Evolutionary conservation across 1,284 basidiomycete genomes (phyloP), one percentile per base, ranked within the genome.

Genomic region (Cutaneotrichosporon sp.): DNA sequence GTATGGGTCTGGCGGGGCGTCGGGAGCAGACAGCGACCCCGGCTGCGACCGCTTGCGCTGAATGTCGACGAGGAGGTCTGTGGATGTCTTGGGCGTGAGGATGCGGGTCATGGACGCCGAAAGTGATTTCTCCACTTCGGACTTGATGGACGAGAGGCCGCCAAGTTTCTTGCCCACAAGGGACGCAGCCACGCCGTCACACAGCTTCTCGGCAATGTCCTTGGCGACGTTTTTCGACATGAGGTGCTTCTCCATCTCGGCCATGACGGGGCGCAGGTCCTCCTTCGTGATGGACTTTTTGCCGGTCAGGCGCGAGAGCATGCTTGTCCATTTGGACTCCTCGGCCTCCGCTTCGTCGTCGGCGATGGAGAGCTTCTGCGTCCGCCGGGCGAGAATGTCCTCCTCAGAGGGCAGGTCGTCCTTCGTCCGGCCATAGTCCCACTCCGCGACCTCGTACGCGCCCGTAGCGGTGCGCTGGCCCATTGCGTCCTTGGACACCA

Each of bases 201-300:
- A 97, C 4, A 99, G 84, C 71, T 93, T 90, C 57, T 93, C 88
- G 9, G 94, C 81, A 59, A 98, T 96, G 54, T 96, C 90, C 72
- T 84, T 88, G 7, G 96, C 96, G 3, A 99, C 96, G 65, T 99
- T 99, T 79, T 98, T 98, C 76, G 88, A 85, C 88, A 97, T 97
- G 43, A 98, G 79, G 72, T 97, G 94, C 59, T 92, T 88, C 70
- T 94, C 91, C 92, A 98, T 98, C 19, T 85, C 88, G 39, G 87
- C 85, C 22, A 98, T 74, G 0, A 96, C 90, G 5, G 94, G 93
- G 58, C 83, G 82, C 34, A 98, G 75, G 70, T 97, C 93, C 37
- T 83, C 80, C 53, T 87, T 81, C 0, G 87, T 88, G 39, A 99
- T 78, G 2, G 85, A 80, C 72, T 91, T 93, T 20, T 86, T 68